Base-by-base conservation (phyloP, 1,284 basidiomycete genomes). In the Malassezia slooffiae region DNA sequence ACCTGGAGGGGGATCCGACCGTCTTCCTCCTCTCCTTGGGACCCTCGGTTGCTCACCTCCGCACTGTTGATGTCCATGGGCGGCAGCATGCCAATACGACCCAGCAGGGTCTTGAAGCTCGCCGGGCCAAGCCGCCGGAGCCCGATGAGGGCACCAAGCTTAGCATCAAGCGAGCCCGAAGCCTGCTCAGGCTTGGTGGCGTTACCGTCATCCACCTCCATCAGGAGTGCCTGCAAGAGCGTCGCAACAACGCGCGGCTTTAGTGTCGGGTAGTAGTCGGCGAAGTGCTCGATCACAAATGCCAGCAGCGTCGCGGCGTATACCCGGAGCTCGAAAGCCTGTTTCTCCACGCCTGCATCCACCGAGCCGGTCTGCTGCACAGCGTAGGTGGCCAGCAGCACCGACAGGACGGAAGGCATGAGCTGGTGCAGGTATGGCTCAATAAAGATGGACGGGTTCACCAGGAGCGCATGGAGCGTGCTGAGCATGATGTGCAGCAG, bases 351-450 rank as follows among this genome's bases (percentile, higher is more conserved):
- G 30, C 37, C 34, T 38, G 38, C 27, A 42, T 26, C 1, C 15
- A 17, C 11, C 30, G 32, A 28, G 19, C 23, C 67, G 2, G 74
- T 72, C 6, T 93, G 77, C n/a, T n/a, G n/a, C n/a, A n/a, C n/a
- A n/a, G n/a, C n/a, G 8, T 82, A 78, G 0, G 86, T 83, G 46
- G 91, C 85, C 6, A 96, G 76, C 37, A 96, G 78, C 50, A 83
- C 82, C 3, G 90, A 91, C 20, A 97, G 79, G 30, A 95, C 78
- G 0, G 89, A 83, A 1, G 90, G 90, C 10, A 97, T 79, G 35
- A 96, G 77, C 81, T 96, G 91, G 64, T 96, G 91, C 4, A 97
- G 75, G 66, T 93, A 96, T 34, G 90, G 91, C 71, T 97, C 91
- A 21, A 96, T 80, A 62, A 91, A 95, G n/a, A 97, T 2, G 81